A percentile compares a stretch with the other conserved stretches of the same genome.
Evolutionary conservation across 1,139 yeast species (phyloP).

Genomic region (Taiozyma sp.): DNA sequence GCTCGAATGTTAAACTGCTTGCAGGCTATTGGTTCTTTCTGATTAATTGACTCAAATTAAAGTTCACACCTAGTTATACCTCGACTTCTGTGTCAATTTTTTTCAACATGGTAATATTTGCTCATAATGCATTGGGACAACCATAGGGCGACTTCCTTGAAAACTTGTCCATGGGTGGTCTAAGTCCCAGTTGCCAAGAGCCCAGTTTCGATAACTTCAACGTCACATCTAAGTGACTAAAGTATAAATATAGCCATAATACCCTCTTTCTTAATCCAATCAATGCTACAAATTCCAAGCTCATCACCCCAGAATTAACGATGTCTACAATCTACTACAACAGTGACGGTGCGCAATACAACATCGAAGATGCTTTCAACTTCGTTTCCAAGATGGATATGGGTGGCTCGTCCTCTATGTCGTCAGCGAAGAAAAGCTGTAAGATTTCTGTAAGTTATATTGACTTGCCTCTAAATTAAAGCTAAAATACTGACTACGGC

Average conservation of each 20-base stretch:
- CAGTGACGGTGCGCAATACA: slow-evolving; percentile 13
- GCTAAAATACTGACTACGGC: neutral
- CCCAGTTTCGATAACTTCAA: too few species aligned
- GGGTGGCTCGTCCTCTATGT: slow-evolving; percentile 12
- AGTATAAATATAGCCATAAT: neutral
- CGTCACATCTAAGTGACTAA: neutral
- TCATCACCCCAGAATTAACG: neutral
- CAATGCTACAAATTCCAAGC: neutral
- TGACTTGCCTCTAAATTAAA: neutral
- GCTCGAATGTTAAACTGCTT: too few species aligned
- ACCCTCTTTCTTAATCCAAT: neutral
- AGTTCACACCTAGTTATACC: neutral
- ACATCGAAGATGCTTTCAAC: slow-evolving; percentile 11
- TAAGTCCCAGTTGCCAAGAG: too few species aligned
- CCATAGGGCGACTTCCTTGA: neutral
- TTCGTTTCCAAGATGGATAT: slow-evolving; percentile 22
- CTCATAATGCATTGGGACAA: neutral
- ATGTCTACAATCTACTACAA: slow-evolving; percentile 4
- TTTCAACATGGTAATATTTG: neutral
- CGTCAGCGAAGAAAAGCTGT: slow-evolving; percentile 12
- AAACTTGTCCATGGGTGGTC: too few species aligned
- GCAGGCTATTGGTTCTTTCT: neutral
- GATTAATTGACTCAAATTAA: neutral
- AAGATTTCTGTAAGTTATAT: slow-evolving; percentile 21
- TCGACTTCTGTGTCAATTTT: neutral